phyloP scores from a whole-genome alignment of 805 yeast genomes.

The Martiniozyma abietophila region DNA sequence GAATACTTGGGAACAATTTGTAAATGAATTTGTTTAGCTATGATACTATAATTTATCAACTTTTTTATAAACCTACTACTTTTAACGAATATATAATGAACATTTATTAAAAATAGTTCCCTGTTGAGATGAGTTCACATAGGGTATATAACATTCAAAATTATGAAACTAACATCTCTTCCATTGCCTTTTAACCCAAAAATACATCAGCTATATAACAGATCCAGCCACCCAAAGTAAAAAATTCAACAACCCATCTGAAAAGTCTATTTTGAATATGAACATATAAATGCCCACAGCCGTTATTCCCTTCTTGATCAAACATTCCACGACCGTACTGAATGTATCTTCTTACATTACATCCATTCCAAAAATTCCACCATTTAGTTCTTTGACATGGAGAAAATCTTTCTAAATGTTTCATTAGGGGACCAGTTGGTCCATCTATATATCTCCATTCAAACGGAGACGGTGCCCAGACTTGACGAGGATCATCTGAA shows the following conservation, averaged over 20 bases:
- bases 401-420: slow-evolving; percentile 57
- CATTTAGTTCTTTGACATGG: slow-evolving; percentile 83
- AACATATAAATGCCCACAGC: slow-evolving; percentile 47
- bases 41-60: no score
- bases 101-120: no score
- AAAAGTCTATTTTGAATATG: slow-evolving; percentile 14
- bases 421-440: slow-evolving; percentile 81
- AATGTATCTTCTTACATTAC: slow-evolving; percentile 65
- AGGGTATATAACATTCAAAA: slow-evolving; percentile 12
- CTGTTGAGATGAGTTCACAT: no score
- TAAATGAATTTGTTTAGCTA: slow-evolving; percentile 28
- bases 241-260: slow-evolving; percentile 26
- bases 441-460: slow-evolving; percentile 91
- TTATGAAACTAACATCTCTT: background rate
- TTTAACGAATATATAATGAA: no score
- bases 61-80: no score
- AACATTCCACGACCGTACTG: slow-evolving; percentile 75
- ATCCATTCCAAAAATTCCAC: slow-evolving; percentile 86
- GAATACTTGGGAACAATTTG: slow-evolving; percentile 53
- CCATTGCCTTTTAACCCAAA: slow-evolving; percentile 36
- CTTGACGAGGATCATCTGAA: slow-evolving; percentile 68
- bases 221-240: slow-evolving; percentile 38
- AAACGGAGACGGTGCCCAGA: slow-evolving; percentile 77
- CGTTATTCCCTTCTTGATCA: slow-evolving; percentile 72
- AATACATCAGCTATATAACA: slow-evolving; percentile 34